Base-by-base conservation (phyloP, 192 early-diverging fungal genomes). In the Coemansia sp. region DNA sequence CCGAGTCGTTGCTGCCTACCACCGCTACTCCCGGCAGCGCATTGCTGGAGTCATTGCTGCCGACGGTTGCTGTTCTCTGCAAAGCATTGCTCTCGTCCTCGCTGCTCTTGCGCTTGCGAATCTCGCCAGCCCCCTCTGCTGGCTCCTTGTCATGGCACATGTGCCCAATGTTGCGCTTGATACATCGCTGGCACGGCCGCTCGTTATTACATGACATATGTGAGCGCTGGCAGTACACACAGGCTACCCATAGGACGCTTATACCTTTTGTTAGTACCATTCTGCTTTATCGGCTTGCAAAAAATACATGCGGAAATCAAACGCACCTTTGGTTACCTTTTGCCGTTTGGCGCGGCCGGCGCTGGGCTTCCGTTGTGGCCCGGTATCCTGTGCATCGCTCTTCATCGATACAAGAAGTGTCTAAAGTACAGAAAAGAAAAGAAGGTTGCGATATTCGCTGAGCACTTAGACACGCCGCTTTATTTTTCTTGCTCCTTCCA, bases 121-220 rank as follows among this genome's bases (percentile, higher is more conserved):
- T 12, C 23, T 48, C 46, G 23, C 46, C 28, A 26, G 20, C 46
- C 4, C 23, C 23, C 36, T 40, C 48, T 2, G 54, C 48, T 4
- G 59, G 56, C 12, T 86, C 83, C 60, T 93, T 92, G 66, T 98
- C 91, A 42, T 87, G 91, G 75, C 95, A 98, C 28, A 94, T 65
- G 56, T 94, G 89, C n/a, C 87, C 87, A 70, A 98, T 96, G 62
- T 88, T 90, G 37, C 95, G 86, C 66, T 94, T 93, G 51, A 97
- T 91, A 60, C 94, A 97, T 45, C 94, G 87, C 66, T 92, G 89
- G 70, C 94, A 97, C 36, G 94, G 94, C 16, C 94, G 86, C 47
- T 91, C 81, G 67, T 88, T 84, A 61, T 91, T 92, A 71, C 94
- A 97, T 26, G 93, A 94, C 95, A 97, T 97, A 69, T 97, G 95